Evolutionary conservation across 2,329 filamentous ascomycete genomes (phyloP), one percentile per base, ranked within the genome.

Genomic region (Penicillium sp.): DNA sequence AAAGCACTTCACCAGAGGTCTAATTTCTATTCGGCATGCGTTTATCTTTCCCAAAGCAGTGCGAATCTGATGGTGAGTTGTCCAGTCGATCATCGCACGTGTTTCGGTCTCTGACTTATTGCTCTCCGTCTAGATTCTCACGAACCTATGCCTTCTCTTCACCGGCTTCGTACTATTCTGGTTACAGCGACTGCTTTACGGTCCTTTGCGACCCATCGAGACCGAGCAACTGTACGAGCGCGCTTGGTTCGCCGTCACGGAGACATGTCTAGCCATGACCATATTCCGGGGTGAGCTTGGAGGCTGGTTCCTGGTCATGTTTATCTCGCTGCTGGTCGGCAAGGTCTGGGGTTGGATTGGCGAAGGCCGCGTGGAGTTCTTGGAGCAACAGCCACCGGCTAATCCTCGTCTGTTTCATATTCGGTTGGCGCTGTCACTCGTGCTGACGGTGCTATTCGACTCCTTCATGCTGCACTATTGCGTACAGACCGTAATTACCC

Each of bases 311-410:
- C 77, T 99, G 51, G 84, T 93, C 63, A 97, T 99, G 91, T 97
- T 99, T 70, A 88, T 95, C 13, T 84, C 86, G 22, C 79, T 99
- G 33, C 81, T 99, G 39, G 92, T 90, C 3, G 91, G 91, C 46
- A 97, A 97, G 73, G 87, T 99, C 40, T 99, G 95, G 91, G 89
- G 90, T 47, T 99, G 95, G 93, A 95, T 99, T 59, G 90, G 89
- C 44, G 92, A 96, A 68, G 92, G 92, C 19, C 82, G 95, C 45
- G 89, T 99, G 46, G 95, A 99, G 67, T 82, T 93, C 37, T 78
- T 97, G 44, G 93, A 99, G 72, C 93, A 99, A 70, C 91, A 97
- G 70, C 91, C 92, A 3, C 92, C 92, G 0, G 80, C 86, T 33
- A 95, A 95, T 63, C 91, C 91, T 3, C 80, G 84, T 28, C 75